Evolutionary conservation across 176 grass and related monocot genomes (phyloP), one percentile per base, ranked within the genome.

Genomic region (Triticum monococcum): DNA sequence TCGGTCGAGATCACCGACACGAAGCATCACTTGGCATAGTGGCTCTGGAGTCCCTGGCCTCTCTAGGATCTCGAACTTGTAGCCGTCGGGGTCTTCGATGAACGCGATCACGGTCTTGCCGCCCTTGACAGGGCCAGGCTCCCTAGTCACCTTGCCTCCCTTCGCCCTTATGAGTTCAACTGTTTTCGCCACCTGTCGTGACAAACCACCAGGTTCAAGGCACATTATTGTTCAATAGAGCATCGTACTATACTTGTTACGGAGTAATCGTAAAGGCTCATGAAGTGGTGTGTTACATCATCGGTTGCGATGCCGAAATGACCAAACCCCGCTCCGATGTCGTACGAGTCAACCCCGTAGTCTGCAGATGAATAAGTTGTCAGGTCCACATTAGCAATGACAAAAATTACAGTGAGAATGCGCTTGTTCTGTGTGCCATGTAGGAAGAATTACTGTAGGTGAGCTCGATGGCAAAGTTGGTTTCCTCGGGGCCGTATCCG

Each of bases 41-140:
- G 93, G 89, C 78, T 93, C 93, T 0, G 86, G 91, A 63, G 94
- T 91, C 66, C 78, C 79, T 2, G 83, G 87, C 79, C 91, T 91
- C 90, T 96, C 85, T 0, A 96, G 81, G 86, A 96, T 90, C 89
- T 96, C 94, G 41, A 96, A 96, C 72, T 93, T 96, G 88, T 96
- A 96, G 67, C 91, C 91, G 25, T 96, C 91, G 3, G 94, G 94
- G 18, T 93, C 94, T 82, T 96, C 91, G 24, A 96, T 64, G 43
- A 93, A 96, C 32, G 87, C 94, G 12, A 96, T 91, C 8, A 96
- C 87, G 5, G 87, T 92, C 56, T 82, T 79, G 46, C 87, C 91
- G 8, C 89, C 91, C 81, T 96, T 90, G 20, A 93, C 89, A 35
- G 87, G 82, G 26, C 87, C 89, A 9, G 94, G 78, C 23, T 96